Base-by-base conservation (phyloP, 805 yeast species). In the Pichia thaimueangensis region DNA sequence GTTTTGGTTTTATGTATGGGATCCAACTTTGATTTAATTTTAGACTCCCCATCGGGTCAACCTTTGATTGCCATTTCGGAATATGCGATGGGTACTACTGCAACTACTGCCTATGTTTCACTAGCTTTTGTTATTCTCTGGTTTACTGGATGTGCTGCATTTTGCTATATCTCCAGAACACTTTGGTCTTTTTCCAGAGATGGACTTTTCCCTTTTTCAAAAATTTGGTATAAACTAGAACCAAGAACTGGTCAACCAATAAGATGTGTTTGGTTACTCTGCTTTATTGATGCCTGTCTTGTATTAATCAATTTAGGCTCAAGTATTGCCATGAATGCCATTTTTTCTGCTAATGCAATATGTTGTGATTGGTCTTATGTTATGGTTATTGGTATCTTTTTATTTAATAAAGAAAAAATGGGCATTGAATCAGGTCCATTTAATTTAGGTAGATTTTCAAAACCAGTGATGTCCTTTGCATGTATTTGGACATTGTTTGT, bases 121-220 rank as follows among this genome's bases (percentile, higher is more conserved):
- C 48, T 74, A 39, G 67, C 72, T 47, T 72, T 76, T 32, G 58
- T 72, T 39, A 70, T 75, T 21, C 67, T 74, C 46, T 74, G 73
- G 62, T 63, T 74, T 56, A 71, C 74, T 70, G 74, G 76, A 40
- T 69, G 71, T 12, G 74, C 75, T 32, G 71, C 75, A 43, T 59
- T 64, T 28, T 67, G 74, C 52, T 74, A 74, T 43, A 65, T 68
- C 9, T 68, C 76, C 2, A 63, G 80, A 57, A 74, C 75, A 42
- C 62, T 74, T 35, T 74, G 77, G 74, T 71, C 79, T 2, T 74
- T 74, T 58, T 73, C 78, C 29, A 65, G 79, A 61, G 80, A 74
- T 55, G 68, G 67, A 43, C 77, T 77, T 27, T 61, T 74, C 45
- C 79, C 80, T 55, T 50, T 56, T 56, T 54, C 68, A 51, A 51